Conservation (phyloP, 805 yeast species). For the Zygosaccharomyces rouxii region DNA sequence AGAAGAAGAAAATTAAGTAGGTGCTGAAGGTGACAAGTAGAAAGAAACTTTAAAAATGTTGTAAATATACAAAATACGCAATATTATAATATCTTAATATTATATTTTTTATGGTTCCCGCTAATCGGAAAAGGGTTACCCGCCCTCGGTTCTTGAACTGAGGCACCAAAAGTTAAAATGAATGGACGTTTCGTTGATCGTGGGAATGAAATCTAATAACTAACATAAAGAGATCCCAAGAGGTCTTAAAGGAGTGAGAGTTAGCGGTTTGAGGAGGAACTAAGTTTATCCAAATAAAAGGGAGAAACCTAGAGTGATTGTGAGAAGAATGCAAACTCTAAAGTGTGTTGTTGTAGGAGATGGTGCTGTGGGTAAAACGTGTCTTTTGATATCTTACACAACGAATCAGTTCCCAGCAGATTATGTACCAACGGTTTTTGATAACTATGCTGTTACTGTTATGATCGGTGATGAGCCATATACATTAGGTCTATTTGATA, state of each 20-base stretch:
- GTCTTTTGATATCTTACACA: conserved; percentile 91
- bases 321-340: conserved; percentile 44
- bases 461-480: conserved; percentile 98
- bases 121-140: background rate
- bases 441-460: conserved; percentile 89
- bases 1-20: conserved; percentile 37
- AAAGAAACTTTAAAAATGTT: background rate
- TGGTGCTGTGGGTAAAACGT: conserved; percentile 99
- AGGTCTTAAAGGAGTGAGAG: background rate
- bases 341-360: conserved; percentile 99
- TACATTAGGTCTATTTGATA: conserved; percentile 94
- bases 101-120: background rate
- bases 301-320: background rate
- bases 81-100: background rate
- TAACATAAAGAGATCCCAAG: background rate
- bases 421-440: conserved; percentile 98
- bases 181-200: conserved; percentile 5
- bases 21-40: conserved; percentile 39
- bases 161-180: conserved; percentile 2
- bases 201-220: background rate
- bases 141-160: conserved; percentile 5
- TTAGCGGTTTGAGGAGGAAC: background rate
- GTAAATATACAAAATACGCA: background rate
- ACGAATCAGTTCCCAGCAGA: conserved; percentile 97
- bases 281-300: background rate